These are phyloP conservation scores for Hymenoscyphus repandus DNA, from an alignment of 2,329 filamentous ascomycete species.

Conservation along the genomic window DNA sequence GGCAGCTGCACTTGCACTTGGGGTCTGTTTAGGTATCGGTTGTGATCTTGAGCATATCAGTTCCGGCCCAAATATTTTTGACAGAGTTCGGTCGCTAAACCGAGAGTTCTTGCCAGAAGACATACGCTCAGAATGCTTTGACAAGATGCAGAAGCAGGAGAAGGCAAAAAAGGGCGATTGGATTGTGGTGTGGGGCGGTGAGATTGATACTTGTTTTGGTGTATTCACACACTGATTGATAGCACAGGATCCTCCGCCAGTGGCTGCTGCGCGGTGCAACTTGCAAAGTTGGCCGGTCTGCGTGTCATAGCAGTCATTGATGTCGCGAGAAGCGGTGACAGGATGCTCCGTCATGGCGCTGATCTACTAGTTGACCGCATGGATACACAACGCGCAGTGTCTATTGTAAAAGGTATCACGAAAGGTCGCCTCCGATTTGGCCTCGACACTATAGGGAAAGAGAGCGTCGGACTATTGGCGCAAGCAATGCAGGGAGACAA, in stretches of 20 bases:
- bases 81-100: slow-evolving; percentile 43
- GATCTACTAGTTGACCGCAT: slow-evolving; percentile 67
- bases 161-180: slow-evolving; percentile 58
- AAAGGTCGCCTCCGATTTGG: slow-evolving; percentile 57
- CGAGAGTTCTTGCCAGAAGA: slow-evolving; percentile 51
- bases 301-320: slow-evolving; percentile 63
- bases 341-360: slow-evolving; percentile 45
- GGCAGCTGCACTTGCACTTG: slow-evolving; percentile 60
- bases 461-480: slow-evolving; percentile 52
- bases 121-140: slow-evolving; percentile 57
- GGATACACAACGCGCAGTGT: slow-evolving; percentile 58
- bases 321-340: slow-evolving; percentile 57
- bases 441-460: slow-evolving; percentile 61
- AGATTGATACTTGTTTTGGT: slow-evolving; percentile 17
- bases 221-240: slow-evolving; percentile 4
- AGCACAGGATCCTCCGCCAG: slow-evolving; percentile 61
- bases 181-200: slow-evolving; percentile 69
- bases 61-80: slow-evolving; percentile 51
- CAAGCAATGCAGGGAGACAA: slow-evolving; percentile 17
- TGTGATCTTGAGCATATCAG: slow-evolving; percentile 46
- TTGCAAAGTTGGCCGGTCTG: slow-evolving; percentile 61
- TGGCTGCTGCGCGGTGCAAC: slow-evolving; percentile 60
- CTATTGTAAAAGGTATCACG: slow-evolving; percentile 57
- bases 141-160: slow-evolving; percentile 46
- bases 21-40: slow-evolving; percentile 64